Evolutionary conservation across 176 grass and related monocot genomes (phyloP).

Genomic region (bread wheat (Triticum aestivum)): IWGSC_CS_RefSeq_v2.1 NC_057794.1:542085225-542085724

Average conservation of each 20-base stretch:
- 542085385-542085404: conserved; percentile 12
- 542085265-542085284: conserved; percentile 65
- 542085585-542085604: conserved; percentile 43
- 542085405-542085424: conserved; percentile 14
- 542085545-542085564: conserved; percentile 44
- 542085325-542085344: conserved; percentile 49
- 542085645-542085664: conserved; percentile 46
- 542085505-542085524: conserved; percentile 59
- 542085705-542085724: conserved; percentile 10
- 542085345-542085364: conserved; percentile 61
- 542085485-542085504: conserved; percentile 50
- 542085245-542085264: conserved; percentile 56
- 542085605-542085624: conserved; percentile 39
- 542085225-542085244: conserved; percentile 52
- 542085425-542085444: conserved; percentile 13
- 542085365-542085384: conserved; percentile 61
- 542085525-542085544: conserved; percentile 52
- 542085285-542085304: conserved; percentile 50
- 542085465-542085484: conserved; percentile 28
- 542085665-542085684: conserved; percentile 45
- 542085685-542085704: conserved; percentile 11
- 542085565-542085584: conserved; percentile 43
- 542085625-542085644: conserved; percentile 45
- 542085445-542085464: conserved; percentile 27
- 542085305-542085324: conserved; percentile 56